Conservation (phyloP, 2,329 filamentous ascomycete genomes). For the Coleophoma cylindrospora region DNA sequence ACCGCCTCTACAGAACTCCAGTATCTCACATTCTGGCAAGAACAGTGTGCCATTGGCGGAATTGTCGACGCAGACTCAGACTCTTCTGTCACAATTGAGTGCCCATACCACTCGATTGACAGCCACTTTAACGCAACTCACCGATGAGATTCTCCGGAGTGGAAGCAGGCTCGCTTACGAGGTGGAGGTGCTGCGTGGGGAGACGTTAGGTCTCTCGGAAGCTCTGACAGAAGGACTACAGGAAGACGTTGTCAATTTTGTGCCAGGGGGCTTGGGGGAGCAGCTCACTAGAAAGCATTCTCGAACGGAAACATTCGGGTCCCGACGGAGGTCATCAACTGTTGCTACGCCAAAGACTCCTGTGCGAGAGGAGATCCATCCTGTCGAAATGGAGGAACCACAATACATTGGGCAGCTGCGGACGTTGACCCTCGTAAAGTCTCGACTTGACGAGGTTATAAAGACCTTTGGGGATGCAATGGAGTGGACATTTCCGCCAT, state of each 20-base stretch:
- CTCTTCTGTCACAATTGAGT: slow-evolving; percentile 80
- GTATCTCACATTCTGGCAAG: slow-evolving; percentile 21
- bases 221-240: slow-evolving; percentile 67
- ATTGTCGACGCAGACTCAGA: slow-evolving; percentile 75
- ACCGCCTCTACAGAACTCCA: slow-evolving; percentile 52
- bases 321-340: slow-evolving; percentile 20
- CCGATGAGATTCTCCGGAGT: slow-evolving; percentile 89
- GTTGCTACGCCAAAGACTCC: slow-evolving; percentile 19
- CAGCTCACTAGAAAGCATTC: slow-evolving; percentile 15
- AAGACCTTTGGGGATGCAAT: slow-evolving; percentile 91
- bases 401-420: slow-evolving; percentile 73
- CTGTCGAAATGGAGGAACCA: slow-evolving; percentile 40
- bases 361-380: slow-evolving; percentile 14
- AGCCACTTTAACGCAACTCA: slow-evolving; percentile 77
- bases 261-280: slow-evolving; percentile 42
- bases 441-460: slow-evolving; percentile 83
- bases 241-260: slow-evolving; percentile 68
- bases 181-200: slow-evolving; percentile 87
- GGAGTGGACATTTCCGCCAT: slow-evolving; percentile 89
- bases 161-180: slow-evolving; percentile 88
- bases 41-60: slow-evolving; percentile 58
- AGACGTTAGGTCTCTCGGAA: slow-evolving; percentile 77
- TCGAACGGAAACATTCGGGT: slow-evolving; percentile 16
- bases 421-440: slow-evolving; percentile 75
- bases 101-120: slow-evolving; percentile 83